These are phyloP conservation scores for Rhizoctonia solani DNA, from an alignment of 1,284 basidiomycete species.

Conservation along the genomic window DNA sequence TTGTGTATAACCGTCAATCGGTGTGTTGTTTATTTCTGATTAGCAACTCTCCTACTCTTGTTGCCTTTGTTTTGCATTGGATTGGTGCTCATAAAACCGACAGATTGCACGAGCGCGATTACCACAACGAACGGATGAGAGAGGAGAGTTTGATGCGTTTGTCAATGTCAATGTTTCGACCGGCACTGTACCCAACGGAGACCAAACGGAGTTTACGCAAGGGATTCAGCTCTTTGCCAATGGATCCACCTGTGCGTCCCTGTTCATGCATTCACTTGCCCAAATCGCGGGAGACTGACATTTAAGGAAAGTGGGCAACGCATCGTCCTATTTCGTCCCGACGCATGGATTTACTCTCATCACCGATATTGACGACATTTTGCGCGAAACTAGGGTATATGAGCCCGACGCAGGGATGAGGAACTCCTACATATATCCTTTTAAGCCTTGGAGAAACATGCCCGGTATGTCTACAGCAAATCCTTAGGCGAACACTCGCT, in stretches of 20 bases:
- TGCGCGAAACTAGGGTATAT: constrained; percentile 38
- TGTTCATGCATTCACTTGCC: not conserved
- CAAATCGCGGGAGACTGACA: not conserved
- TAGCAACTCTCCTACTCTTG: too few relatives aligned
- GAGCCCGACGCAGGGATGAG: constrained; percentile 35
- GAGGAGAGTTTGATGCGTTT: constrained; percentile 39
- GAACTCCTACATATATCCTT: constrained; percentile 38
- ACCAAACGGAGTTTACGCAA: constrained; percentile 10
- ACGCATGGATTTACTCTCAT: constrained; percentile 38
- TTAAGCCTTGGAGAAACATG: constrained; percentile 39
- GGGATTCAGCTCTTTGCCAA: constrained; percentile 33
- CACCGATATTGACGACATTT: constrained; percentile 39
- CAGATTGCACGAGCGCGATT: constrained; percentile 26
- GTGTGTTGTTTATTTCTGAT: not conserved
- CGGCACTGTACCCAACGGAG: constrained; percentile 11
- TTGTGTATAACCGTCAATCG: constrained; percentile 28
- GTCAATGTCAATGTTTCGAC: constrained; percentile 29
- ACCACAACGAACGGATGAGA: constrained; percentile 27
- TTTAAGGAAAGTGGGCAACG: constrained; percentile 36
- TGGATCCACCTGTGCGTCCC: constrained; percentile 22
- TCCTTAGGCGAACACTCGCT: not conserved
- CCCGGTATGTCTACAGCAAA: constrained; percentile 18
- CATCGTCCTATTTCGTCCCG: constrained; percentile 39
- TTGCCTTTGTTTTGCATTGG: not conserved
- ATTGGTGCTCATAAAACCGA: not conserved